These are phyloP conservation scores for Entrophospora sp. DNA, from an alignment of 192 early-diverging fungal species.

Conservation along the genomic window DNA sequence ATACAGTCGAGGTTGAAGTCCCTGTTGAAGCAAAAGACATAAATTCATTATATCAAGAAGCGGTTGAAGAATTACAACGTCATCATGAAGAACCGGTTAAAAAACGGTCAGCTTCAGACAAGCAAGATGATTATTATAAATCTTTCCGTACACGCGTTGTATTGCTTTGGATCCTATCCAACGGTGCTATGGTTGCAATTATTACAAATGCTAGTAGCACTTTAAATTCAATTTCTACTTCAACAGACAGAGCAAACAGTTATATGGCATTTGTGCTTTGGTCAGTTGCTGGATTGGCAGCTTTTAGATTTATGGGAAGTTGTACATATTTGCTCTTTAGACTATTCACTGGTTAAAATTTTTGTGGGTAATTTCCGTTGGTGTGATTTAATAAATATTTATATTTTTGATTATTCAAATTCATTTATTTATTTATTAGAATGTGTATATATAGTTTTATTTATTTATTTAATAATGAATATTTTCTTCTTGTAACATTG, in stretches of 20 bases:
- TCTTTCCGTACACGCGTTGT: constrained; percentile 73
- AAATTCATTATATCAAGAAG: constrained; percentile 43
- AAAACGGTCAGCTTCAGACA: constrained; percentile 60
- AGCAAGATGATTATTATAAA: constrained; percentile 75
- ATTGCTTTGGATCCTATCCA: constrained; percentile 72
- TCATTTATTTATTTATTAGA: neutral
- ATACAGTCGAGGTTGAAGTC: constrained; percentile 38
- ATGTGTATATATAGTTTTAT: neutral
- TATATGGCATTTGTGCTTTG: constrained; percentile 69
- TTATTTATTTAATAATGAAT: neutral
- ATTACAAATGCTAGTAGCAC: constrained; percentile 43
- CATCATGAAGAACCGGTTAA: constrained; percentile 35
- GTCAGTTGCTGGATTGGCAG: constrained; percentile 59
- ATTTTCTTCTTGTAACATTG: too few relatives aligned
- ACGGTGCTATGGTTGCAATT: constrained; percentile 54
- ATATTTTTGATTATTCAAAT: neutral
- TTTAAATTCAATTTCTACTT: constrained; percentile 24
- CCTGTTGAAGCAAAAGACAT: constrained; percentile 36
- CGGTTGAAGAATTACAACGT: constrained; percentile 46
- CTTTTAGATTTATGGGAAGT: constrained; percentile 61
- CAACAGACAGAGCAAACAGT: constrained; percentile 28
- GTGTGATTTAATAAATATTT: neutral
- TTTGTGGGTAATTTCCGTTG: neutral
- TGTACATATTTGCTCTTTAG: constrained; percentile 56
- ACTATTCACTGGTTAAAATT: constrained; percentile 35